Conservation (phyloP, 83 land plant species). For the Thuja plicata region DNA sequence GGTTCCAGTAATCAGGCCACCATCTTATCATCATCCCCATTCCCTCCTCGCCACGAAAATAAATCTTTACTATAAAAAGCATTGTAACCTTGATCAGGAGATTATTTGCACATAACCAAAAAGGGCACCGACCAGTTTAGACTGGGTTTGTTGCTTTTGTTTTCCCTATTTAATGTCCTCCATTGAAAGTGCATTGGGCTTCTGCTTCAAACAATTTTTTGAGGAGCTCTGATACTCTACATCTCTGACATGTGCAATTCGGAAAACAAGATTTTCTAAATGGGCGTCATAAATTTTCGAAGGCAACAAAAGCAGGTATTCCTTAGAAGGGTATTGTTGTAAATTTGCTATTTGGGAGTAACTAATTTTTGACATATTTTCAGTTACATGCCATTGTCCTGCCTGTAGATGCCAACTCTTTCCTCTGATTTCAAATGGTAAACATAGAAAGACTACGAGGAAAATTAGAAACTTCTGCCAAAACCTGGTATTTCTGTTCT, state of each 20-base stretch:
- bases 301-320: neutral
- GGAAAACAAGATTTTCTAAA: neutral
- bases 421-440: too few species aligned
- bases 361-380: neutral
- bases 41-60: too few species aligned
- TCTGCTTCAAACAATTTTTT: neutral
- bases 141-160: neutral
- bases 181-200: neutral
- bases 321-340: neutral
- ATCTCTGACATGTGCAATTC: neutral
- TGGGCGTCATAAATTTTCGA: neutral
- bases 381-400: neutral
- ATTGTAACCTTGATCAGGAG: neutral
- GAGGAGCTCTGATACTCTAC: neutral
- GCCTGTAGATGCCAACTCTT: too few species aligned
- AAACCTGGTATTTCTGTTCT: too few species aligned
- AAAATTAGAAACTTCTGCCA: too few species aligned
- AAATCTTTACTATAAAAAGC: too few species aligned
- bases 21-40: too few species aligned
- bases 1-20: neutral
- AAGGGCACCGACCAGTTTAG: neutral
- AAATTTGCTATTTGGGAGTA: neutral
- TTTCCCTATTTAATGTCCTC: neutral
- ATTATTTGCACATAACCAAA: neutral
- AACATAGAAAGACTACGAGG: too few species aligned